Conservation (phyloP, 1,284 basidiomycete species). For the Cryptococcus jaspeensis region DNA sequence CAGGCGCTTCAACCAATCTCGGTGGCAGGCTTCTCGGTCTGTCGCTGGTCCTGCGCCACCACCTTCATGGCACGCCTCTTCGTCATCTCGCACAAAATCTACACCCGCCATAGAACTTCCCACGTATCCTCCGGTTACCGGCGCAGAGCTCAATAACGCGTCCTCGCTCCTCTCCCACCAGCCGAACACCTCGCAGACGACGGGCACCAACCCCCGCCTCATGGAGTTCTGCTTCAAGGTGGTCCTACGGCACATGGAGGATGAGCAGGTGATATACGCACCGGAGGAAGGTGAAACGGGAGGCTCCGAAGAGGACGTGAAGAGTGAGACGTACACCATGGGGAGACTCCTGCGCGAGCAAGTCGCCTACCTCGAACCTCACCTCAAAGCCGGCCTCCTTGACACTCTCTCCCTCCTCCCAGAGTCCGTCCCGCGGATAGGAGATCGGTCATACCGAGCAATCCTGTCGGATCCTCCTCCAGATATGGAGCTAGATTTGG, state of each 20-base stretch:
- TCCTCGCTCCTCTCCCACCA: slow-evolving; percentile 9
- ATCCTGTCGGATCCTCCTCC: slow-evolving; percentile 19
- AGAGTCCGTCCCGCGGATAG: slow-evolving; percentile 12
- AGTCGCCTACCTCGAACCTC: slow-evolving; percentile 27
- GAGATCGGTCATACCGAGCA: slow-evolving; percentile 20
- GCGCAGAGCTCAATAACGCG: slow-evolving; percentile 3
- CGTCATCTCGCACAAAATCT: background rate
- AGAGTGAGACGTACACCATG: slow-evolving; percentile 16
- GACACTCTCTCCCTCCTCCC: slow-evolving; percentile 17
- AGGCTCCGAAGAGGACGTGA: background rate
- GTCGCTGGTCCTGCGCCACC: slow-evolving; percentile 44
- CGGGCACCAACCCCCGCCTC: slow-evolving; percentile 12
- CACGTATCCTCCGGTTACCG: slow-evolving; percentile 5
- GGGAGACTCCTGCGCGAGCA: slow-evolving; percentile 29
- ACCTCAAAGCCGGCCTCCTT: slow-evolving; percentile 30
- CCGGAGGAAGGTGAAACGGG: background rate
- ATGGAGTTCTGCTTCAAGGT: slow-evolving; percentile 26
- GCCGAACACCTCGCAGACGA: background rate
- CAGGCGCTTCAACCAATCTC: slow-evolving; percentile 27
- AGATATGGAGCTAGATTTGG: background rate
- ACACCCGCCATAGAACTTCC: background rate
- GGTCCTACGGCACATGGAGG: slow-evolving; percentile 28
- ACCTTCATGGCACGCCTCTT: slow-evolving; percentile 32
- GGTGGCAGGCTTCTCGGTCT: slow-evolving; percentile 27
- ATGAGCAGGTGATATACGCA: slow-evolving; percentile 11